Evolutionary conservation across 805 yeast species (phyloP).

Genomic region (Suhomyces faveliae): DNA sequence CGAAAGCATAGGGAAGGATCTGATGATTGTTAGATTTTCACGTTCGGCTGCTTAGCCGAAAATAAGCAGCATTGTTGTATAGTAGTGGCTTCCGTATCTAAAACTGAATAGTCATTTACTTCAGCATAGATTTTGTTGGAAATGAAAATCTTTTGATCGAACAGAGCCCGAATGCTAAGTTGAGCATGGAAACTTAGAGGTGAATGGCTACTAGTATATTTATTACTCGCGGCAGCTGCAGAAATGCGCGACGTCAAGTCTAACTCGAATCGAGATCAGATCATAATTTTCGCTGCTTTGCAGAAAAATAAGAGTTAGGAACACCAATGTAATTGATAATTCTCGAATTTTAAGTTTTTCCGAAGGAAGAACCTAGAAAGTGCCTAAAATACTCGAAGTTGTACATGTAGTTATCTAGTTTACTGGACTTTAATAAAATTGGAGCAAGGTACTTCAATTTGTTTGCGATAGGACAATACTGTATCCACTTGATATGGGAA

Average conservation of each 20-base stretch:
- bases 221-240: neutral
- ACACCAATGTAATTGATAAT: neutral
- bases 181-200: neutral
- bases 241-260: neutral
- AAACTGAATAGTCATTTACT: no score
- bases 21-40: no score
- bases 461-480: neutral
- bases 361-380: no score
- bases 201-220: neutral
- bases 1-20: no score
- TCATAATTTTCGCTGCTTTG: neutral
- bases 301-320: neutral
- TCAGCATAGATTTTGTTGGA: no score
- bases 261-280: neutral
- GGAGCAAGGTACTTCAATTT: neutral
- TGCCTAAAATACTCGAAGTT: no score
- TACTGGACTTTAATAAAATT: neutral
- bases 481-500: neutral
- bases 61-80: no score
- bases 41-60: no score
- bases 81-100: no score
- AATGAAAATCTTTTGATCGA: no score
- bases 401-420: neutral
- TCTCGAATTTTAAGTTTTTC: neutral
- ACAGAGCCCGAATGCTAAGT: no score